Evolutionary conservation across 805 yeast genomes (phyloP).

Genomic region (Metschnikowia lochheadii): DNA sequence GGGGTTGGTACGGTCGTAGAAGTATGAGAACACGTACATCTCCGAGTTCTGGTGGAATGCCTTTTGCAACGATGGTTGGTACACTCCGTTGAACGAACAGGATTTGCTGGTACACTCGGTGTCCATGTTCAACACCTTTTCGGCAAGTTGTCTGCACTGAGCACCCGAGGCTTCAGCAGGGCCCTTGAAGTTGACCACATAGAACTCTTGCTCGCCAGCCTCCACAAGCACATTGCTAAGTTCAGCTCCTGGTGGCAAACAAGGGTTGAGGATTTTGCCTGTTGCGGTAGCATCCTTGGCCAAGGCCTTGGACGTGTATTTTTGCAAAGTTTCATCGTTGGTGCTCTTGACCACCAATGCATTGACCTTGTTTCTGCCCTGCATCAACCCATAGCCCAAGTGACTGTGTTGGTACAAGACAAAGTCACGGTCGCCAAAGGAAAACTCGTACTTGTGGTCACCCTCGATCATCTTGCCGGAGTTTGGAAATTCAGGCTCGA

Average conservation of each 20-base stretch:
- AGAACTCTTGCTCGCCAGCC: conserved; percentile 39
- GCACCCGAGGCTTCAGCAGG: conserved; percentile 61
- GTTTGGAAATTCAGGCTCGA: conserved; percentile 75
- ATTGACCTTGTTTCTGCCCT: conserved; percentile 84
- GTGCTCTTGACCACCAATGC: conserved; percentile 54
- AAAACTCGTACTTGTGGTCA: conserved; percentile 77
- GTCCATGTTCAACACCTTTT: conserved; percentile 78
- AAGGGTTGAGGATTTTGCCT: conserved; percentile 65
- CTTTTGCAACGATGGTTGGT: conserved; percentile 85
- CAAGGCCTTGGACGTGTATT: conserved; percentile 27
- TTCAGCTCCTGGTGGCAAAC: conserved; percentile 73
- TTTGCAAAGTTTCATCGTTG: conserved; percentile 25
- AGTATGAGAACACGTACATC: conserved; percentile 87
- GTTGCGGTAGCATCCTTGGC: conserved; percentile 38
- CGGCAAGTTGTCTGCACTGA: conserved; percentile 86
- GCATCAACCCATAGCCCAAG: conserved; percentile 92
- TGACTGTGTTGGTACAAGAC: conserved; percentile 90
- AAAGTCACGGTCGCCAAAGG: conserved; percentile 79
- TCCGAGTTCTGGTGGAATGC: conserved; percentile 73
- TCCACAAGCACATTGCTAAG: conserved; percentile 63
- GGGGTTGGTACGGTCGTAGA: conserved; percentile 91
- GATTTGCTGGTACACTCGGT: conserved; percentile 69
- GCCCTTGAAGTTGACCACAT: conserved; percentile 61
- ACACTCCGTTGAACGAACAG: conserved; percentile 95
- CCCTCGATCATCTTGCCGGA: conserved; percentile 72